A percentile compares a stretch with the other conserved stretches of the same genome.
These are phyloP conservation scores for Plantago ovata DNA, from an alignment of 257 asterid genomes.

Conservation along the genomic window DNA sequence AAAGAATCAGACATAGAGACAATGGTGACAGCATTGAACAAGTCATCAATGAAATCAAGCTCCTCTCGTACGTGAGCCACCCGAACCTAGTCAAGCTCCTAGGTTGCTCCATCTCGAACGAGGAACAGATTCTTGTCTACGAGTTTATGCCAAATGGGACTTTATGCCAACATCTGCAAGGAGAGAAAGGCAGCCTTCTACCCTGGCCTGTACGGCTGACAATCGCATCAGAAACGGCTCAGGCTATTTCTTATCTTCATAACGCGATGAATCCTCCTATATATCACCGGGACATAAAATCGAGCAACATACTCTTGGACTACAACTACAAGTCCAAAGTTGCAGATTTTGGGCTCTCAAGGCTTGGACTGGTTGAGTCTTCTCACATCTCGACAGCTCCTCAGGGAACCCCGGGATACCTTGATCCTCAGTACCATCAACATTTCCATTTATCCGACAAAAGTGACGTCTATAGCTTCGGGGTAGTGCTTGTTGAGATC, in stretches of 20 bases:
- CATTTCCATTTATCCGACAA: constrained; percentile 67
- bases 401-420: constrained; percentile 78
- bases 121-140: constrained; percentile 68
- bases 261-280: constrained; percentile 69
- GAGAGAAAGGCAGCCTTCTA: constrained; percentile 39
- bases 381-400: constrained; percentile 78
- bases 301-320: constrained; percentile 72
- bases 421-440: constrained; percentile 74
- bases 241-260: constrained; percentile 69
- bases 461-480: constrained; percentile 76
- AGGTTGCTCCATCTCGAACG: constrained; percentile 69
- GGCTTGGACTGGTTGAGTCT: constrained; percentile 50
- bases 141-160: constrained; percentile 92
- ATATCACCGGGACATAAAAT: constrained; percentile 69
- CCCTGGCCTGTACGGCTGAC: constrained; percentile 64
- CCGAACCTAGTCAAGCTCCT: constrained; percentile 72
- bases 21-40: constrained; percentile 42
- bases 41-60: constrained; percentile 73
- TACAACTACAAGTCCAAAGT: constrained; percentile 54
- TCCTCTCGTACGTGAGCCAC: constrained; percentile 71
- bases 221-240: constrained; percentile 72
- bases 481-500: constrained; percentile 70
- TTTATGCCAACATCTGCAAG: constrained; percentile 58
- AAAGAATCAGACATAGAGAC: constrained; percentile 46
- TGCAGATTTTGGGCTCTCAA: constrained; percentile 76